phyloP scores from a whole-genome alignment of 2,329 filamentous ascomycete genomes.

The Berkeleyomyces rouxiae region DNA sequence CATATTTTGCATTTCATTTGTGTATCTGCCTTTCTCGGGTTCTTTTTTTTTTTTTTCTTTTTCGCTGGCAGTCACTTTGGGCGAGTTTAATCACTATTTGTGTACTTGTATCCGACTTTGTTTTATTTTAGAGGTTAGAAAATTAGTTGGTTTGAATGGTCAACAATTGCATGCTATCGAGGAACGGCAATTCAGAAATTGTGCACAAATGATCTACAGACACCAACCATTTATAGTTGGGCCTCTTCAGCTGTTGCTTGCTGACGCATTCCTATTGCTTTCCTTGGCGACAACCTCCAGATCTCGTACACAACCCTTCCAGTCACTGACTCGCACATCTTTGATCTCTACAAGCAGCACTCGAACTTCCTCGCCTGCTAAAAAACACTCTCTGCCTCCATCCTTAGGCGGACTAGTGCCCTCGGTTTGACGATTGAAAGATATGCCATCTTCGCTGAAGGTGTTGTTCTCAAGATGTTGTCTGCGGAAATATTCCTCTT shows the following conservation, averaged over 20 bases:
- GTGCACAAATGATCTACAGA: no score
- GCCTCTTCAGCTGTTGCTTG: background rate
- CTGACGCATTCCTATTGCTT: background rate
- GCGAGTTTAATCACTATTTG: background rate
- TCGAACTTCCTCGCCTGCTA: slow-evolving; percentile 67
- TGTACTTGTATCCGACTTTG: slow-evolving; percentile 1
- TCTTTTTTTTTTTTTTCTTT: background rate
- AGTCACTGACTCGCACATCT: slow-evolving; percentile 80
- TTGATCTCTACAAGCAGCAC: slow-evolving; percentile 75
- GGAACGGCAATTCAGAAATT: background rate
- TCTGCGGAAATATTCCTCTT: slow-evolving; percentile 70
- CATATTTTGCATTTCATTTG: background rate
- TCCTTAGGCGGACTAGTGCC: slow-evolving; percentile 21
- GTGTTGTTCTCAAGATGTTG: slow-evolving; percentile 86
- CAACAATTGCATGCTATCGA: background rate
- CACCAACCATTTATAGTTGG: background rate
- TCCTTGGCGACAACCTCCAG: slow-evolving; percentile 1
- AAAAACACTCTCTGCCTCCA: slow-evolving; percentile 46
- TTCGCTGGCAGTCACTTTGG: background rate
- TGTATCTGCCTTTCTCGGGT: background rate
- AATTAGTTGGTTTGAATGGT: background rate
- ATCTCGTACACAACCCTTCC: slow-evolving; percentile 85
- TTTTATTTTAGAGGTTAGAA: background rate
- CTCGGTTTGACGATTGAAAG: slow-evolving; percentile 23
- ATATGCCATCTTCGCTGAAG: slow-evolving; percentile 42